Conservation (phyloP, 202 grass and related monocot species). For the Brachypodium distachyon region DNA sequence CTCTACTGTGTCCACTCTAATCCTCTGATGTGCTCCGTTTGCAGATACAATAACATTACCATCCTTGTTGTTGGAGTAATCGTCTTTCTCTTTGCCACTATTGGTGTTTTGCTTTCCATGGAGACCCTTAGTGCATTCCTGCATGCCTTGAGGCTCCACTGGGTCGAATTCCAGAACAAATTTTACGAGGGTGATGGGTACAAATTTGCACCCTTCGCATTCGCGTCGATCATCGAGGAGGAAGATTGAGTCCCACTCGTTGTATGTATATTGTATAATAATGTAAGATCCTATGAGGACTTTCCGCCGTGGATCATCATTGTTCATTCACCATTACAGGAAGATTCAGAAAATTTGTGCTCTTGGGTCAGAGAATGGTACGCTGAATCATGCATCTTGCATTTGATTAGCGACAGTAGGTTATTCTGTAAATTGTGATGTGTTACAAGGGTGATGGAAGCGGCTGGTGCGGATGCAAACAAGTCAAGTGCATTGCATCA, state of each 20-base stretch:
- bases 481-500: neutral
- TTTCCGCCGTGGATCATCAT: neutral
- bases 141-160: slow-evolving; percentile 76
- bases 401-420: neutral
- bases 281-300: neutral
- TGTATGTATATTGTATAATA: neutral
- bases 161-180: slow-evolving; percentile 79
- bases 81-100: slow-evolving; percentile 49
- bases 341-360: neutral
- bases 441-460: neutral
- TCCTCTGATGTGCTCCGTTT: neutral
- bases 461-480: neutral
- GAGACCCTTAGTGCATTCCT: slow-evolving; percentile 75
- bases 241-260: slow-evolving; percentile 28
- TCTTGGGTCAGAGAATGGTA: neutral
- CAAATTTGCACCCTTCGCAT: slow-evolving; percentile 58
- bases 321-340: neutral
- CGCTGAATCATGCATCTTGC: neutral
- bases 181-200: slow-evolving; percentile 76
- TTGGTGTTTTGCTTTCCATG: slow-evolving; percentile 59
- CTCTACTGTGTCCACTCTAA: neutral
- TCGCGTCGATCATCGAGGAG: slow-evolving; percentile 33
- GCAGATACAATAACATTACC: slow-evolving; percentile 52
- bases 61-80: slow-evolving; percentile 43
- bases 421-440: slow-evolving; percentile 2